Evolutionary conservation across 306 rosid species (phyloP).

Genomic region (Vigna trinervia): DNA sequence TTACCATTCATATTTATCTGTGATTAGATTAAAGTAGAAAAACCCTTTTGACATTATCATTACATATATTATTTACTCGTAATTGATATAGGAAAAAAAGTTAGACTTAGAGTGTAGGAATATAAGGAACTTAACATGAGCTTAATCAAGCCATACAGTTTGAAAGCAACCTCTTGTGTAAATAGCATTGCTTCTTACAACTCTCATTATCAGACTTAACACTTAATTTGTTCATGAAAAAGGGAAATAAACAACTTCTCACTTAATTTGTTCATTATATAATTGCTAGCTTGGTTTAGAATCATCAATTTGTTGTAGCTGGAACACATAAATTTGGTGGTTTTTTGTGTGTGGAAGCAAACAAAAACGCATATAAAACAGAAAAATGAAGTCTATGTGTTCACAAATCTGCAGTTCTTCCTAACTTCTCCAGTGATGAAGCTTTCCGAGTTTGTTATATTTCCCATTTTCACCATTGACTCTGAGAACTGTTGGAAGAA

Average conservation of each 20-base stretch:
- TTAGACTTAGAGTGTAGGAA: neutral
- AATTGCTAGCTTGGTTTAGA: constrained; percentile 20
- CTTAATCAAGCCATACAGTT: neutral
- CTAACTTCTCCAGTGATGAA: constrained; percentile 75
- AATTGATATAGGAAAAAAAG: neutral
- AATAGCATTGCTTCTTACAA: neutral
- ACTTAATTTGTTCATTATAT: constrained; percentile 21
- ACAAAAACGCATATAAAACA: constrained; percentile 18
- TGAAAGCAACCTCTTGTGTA: neutral
- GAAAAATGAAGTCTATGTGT: constrained; percentile 55
- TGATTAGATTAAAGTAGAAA: no score
- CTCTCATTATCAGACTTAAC: constrained; percentile 23
- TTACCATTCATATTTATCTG: no score
- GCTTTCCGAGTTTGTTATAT: constrained; percentile 68
- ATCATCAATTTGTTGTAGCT: constrained; percentile 19
- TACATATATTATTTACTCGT: neutral
- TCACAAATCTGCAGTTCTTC: constrained; percentile 85
- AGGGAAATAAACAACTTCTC: constrained; percentile 9
- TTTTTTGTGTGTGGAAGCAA: constrained; percentile 16
- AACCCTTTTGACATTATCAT: no score
- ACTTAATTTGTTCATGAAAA: neutral
- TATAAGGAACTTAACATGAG: neutral
- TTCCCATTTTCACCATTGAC: constrained; percentile 91
- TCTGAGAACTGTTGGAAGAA: constrained; percentile 90
- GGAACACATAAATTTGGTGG: constrained; percentile 27